Conservation (phyloP, 768 basidiomycete species). For the Tephrocybe rancida region DNA sequence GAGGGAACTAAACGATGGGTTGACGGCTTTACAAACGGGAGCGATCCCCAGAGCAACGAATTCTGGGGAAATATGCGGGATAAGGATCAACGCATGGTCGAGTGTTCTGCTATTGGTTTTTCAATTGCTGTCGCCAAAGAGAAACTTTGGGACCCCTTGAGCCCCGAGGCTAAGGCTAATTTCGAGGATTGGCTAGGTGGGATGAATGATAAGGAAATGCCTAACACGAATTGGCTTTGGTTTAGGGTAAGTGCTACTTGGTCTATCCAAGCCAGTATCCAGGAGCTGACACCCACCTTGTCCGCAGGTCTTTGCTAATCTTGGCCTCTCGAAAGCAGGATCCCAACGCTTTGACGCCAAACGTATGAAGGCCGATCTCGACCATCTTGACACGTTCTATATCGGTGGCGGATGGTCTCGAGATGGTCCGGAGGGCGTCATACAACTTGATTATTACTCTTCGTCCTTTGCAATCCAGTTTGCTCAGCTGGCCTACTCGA, state of each 20-base stretch:
- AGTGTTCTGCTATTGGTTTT: conserved; percentile 78
- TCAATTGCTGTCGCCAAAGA: conserved; percentile 67
- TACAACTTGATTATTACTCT: conserved; percentile 81
- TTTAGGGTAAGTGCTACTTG: conserved; percentile 52
- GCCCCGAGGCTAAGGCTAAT: conserved; percentile 51
- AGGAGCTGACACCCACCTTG: neutral
- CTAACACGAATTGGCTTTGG: conserved; percentile 86
- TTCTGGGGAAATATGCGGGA: conserved; percentile 79
- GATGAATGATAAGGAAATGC: conserved; percentile 84
- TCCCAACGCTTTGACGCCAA: conserved; percentile 56
- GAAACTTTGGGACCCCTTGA: conserved; percentile 64
- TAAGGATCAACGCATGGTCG: conserved; percentile 83
- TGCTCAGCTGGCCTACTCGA: conserved; percentile 72
- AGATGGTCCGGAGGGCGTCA: conserved; percentile 75
- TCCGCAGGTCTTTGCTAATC: conserved; percentile 69
- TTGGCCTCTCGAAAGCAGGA: conserved; percentile 65
- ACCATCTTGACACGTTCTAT: conserved; percentile 80
- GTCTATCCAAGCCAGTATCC: neutral
- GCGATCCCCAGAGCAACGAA: conserved; percentile 65
- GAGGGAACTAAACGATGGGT: conserved; percentile 63
- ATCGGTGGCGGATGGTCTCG: conserved; percentile 76
- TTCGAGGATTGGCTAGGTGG: conserved; percentile 71
- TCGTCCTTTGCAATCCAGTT: conserved; percentile 81
- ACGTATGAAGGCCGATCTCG: conserved; percentile 72
- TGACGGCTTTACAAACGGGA: conserved; percentile 65